Evolutionary conservation across 164 flowering plant species (phyloP).

Genomic region (Vitis cinerea): DNA sequence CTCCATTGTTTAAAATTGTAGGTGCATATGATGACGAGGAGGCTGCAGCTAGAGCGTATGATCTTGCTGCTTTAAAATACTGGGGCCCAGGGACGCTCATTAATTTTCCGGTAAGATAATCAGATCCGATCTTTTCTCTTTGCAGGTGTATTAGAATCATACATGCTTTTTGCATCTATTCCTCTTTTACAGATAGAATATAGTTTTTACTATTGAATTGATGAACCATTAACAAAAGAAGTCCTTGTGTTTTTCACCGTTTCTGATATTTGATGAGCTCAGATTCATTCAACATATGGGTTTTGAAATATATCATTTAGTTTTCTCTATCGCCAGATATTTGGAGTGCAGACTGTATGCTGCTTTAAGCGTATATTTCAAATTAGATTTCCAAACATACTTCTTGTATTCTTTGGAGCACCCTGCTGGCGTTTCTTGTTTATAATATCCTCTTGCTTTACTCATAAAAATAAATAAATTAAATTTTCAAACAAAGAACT

Average conservation of each 20-base stretch:
- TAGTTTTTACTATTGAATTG: neutral
- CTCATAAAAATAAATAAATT: too few relatives aligned
- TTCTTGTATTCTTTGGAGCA: too few relatives aligned
- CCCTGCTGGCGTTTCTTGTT: too few relatives aligned
- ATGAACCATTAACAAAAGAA: neutral
- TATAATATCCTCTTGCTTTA: too few relatives aligned
- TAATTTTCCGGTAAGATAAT: slow-evolving; percentile 87
- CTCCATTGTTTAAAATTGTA: slow-evolving; percentile 18
- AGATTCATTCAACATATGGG: neutral
- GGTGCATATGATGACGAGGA: slow-evolving; percentile 99
- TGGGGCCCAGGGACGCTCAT: slow-evolving; percentile 99
- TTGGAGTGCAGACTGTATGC: neutral
- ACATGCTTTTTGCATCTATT: neutral
- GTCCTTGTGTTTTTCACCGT: neutral
- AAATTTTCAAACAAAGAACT: too few relatives aligned
- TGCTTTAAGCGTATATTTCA: neutral
- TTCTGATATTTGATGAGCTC: neutral
- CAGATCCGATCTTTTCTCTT: neutral
- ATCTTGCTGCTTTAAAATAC: slow-evolving; percentile 97
- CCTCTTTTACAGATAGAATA: neutral
- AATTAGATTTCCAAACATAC: neutral
- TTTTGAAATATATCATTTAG: neutral
- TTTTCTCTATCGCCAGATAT: neutral
- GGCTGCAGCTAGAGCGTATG: slow-evolving; percentile 99
- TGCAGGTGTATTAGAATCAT: neutral